Percentiles rank a stretch among this genome's conserved stretches.
Conservation (phyloP, 202 grass and related monocot species). For the Panicum hallii region DNA sequence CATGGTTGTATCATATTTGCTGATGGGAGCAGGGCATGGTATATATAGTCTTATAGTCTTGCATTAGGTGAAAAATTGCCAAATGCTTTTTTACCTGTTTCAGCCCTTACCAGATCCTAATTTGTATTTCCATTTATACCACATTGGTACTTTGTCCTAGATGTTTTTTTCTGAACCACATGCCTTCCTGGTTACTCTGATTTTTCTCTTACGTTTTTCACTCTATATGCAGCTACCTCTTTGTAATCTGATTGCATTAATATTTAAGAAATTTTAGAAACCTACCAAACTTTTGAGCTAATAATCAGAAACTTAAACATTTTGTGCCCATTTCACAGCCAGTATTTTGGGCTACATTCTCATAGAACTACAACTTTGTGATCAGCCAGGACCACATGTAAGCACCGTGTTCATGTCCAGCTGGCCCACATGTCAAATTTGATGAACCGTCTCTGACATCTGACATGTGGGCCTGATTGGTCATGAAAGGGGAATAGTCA, state of each 20-base stretch:
- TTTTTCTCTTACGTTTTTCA: constrained; percentile 23
- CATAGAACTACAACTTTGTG: not conserved
- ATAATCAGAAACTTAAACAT: not conserved
- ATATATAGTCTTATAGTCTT: not conserved
- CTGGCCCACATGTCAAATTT: not conserved
- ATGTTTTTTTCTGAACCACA: constrained; percentile 12
- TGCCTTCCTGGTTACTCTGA: constrained; percentile 22
- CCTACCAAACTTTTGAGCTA: not conserved
- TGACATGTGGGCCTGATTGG: not conserved
- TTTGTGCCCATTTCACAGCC: constrained; percentile 2
- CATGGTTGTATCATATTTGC: constrained; percentile 18
- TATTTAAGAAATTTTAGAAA: not conserved
- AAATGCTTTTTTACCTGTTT: not conserved
- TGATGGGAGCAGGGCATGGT: not conserved
- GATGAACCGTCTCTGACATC: not conserved
- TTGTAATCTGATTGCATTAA: not conserved
- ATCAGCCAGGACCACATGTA: not conserved
- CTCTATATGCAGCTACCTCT: not conserved
- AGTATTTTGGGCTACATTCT: not conserved
- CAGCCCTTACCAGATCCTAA: not conserved
- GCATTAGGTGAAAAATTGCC: not conserved
- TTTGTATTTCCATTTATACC: constrained; percentile 1
- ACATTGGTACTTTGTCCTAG: not conserved
- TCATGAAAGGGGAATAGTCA: not conserved
- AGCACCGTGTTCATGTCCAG: not conserved